Conservation (phyloP, 1,284 basidiomycete genomes). For the Austroboletus niveus region DNA sequence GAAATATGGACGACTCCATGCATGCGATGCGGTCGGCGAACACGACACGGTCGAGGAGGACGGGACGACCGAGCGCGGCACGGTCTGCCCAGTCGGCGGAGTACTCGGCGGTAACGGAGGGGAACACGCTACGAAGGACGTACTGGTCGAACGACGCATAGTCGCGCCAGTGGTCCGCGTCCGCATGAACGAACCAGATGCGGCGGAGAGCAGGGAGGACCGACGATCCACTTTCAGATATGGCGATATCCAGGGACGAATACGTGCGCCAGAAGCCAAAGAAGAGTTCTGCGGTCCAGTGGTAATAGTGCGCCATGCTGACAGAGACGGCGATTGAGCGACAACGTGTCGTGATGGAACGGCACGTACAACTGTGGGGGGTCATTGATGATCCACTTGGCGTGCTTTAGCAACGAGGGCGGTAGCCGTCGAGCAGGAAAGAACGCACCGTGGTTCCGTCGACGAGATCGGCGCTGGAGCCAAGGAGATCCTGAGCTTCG, state of each 20-base stretch:
- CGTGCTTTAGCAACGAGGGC: conserved; percentile 1
- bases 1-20: conserved; percentile 67
- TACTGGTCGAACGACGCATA: conserved; percentile 83
- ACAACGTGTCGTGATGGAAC: no score
- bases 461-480: conserved; percentile 55
- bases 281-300: conserved; percentile 86
- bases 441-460: conserved; percentile 61
- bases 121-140: conserved; percentile 74
- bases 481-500: conserved; percentile 70
- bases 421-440: not conserved
- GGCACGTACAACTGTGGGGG: conserved; percentile 74
- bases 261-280: conserved; percentile 89
- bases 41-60: conserved; percentile 81
- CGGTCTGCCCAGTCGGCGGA: conserved; percentile 80
- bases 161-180: conserved; percentile 81
- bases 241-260: conserved; percentile 69
- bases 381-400: conserved; percentile 76
- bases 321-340: not conserved
- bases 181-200: conserved; percentile 71
- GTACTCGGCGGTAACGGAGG: conserved; percentile 73
- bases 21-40: conserved; percentile 82
- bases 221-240: conserved; percentile 62
- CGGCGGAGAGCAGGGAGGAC: conserved; percentile 70
- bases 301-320: conserved; percentile 79
- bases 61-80: conserved; percentile 60